Percentiles rank a stretch among this genome's conserved stretches.
Conservation (phyloP, 1,139 yeast species). For the Suhomyces guaymorum region DNA sequence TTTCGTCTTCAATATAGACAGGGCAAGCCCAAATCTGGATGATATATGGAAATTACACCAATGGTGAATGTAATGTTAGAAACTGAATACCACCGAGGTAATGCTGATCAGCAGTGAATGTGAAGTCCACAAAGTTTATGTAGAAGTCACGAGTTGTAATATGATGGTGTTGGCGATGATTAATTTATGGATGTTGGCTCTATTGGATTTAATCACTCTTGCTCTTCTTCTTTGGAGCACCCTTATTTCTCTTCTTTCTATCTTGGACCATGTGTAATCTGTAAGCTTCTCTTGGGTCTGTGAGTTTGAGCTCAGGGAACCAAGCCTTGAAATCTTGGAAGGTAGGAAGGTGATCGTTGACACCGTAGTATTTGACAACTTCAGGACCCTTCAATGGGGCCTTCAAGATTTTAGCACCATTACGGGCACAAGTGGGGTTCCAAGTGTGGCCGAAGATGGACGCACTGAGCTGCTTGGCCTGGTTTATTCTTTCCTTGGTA, state of each 20-base stretch:
- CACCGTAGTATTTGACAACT: conserved; percentile 73
- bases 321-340: conserved; percentile 59
- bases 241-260: conserved; percentile 85
- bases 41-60: no score
- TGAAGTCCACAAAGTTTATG: no score
- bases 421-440: conserved; percentile 70
- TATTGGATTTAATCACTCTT: conserved; percentile 8
- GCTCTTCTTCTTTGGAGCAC: conserved; percentile 80
- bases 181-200: no score
- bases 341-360: conserved; percentile 61
- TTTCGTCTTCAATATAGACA: no score
- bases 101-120: no score
- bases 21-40: no score
- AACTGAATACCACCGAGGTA: no score
- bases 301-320: conserved; percentile 60
- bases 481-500: conserved; percentile 48
- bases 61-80: no score
- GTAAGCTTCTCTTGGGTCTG: conserved; percentile 74
- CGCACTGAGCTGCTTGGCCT: conserved; percentile 58
- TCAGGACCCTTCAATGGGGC: conserved; percentile 77
- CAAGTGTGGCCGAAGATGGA: conserved; percentile 52
- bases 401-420: conserved; percentile 75
- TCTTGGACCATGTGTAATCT: conserved; percentile 64
- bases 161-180: no score
- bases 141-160: no score